A percentile compares a stretch with the other conserved stretches of the same genome.
These are phyloP conservation scores for Populus hybrid DNA, from an alignment of 441 rosid genomes.

Conservation along the genomic window DNA sequence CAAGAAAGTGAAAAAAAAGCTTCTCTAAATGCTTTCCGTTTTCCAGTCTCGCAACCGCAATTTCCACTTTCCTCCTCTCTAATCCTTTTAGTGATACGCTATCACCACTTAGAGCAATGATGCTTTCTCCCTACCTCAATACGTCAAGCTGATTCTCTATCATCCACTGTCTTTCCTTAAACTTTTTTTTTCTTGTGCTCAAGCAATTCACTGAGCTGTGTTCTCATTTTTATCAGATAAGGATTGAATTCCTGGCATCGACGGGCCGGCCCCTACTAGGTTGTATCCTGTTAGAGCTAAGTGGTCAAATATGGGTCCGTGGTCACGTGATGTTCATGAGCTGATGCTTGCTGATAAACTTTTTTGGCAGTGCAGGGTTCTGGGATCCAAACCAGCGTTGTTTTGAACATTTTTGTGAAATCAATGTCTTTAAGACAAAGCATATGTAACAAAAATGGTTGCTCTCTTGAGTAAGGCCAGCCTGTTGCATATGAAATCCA, in stretches of 20 bases:
- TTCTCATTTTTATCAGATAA: slow-evolving; percentile 22
- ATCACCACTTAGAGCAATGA: slow-evolving; percentile 11
- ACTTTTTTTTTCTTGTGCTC: background rate
- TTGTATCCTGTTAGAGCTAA: slow-evolving; percentile 28
- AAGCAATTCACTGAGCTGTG: background rate
- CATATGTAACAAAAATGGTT: background rate
- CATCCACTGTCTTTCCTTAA: background rate
- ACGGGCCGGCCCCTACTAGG: slow-evolving; percentile 58
- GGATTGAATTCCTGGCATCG: slow-evolving; percentile 22
- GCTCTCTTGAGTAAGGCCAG: too few relatives aligned
- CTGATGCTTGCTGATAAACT: slow-evolving; percentile 26
- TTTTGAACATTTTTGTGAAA: background rate
- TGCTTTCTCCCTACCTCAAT: background rate
- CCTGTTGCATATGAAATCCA: background rate
- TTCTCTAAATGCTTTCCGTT: slow-evolving; percentile 3
- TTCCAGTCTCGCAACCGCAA: slow-evolving; percentile 16
- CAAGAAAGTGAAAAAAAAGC: slow-evolving; percentile 28
- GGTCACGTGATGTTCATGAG: slow-evolving; percentile 50
- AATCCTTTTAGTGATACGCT: slow-evolving; percentile 9
- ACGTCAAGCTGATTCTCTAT: background rate
- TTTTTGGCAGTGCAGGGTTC: slow-evolving; percentile 14
- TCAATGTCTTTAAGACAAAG: background rate
- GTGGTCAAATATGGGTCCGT: slow-evolving; percentile 37
- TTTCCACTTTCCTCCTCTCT: background rate
- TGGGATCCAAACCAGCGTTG: background rate